A percentile compares a stretch with the other conserved stretches of the same genome.
These are phyloP conservation scores for Neoarthrinium moseri DNA, from an alignment of 2,329 filamentous ascomycete species.

Conservation along the genomic window DNA sequence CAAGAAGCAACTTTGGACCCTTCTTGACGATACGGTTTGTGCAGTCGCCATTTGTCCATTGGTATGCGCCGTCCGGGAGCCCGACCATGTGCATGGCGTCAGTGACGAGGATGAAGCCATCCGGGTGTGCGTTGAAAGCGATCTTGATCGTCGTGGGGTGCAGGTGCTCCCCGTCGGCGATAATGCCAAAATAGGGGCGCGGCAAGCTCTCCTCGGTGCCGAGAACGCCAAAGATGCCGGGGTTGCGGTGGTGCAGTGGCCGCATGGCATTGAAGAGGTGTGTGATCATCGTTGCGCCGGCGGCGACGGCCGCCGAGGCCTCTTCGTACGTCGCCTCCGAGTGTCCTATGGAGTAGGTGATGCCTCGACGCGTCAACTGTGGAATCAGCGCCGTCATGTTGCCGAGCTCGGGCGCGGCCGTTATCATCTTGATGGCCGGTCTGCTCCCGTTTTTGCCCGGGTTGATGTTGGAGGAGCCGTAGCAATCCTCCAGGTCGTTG, in stretches of 20 bases:
- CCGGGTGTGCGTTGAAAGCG: conserved; percentile 80
- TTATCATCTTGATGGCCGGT: conserved; percentile 72
- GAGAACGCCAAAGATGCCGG: conserved; percentile 83
- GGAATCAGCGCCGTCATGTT: conserved; percentile 69
- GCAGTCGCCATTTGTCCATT: conserved; percentile 74
- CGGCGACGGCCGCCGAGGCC: conserved; percentile 67
- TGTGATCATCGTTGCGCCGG: conserved; percentile 85
- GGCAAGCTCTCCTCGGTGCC: conserved; percentile 59
- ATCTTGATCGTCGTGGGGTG: conserved; percentile 88
- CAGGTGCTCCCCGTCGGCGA: conserved; percentile 86
- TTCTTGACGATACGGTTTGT: conserved; percentile 65
- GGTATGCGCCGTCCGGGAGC: conserved; percentile 78
- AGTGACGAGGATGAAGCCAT: conserved; percentile 84
- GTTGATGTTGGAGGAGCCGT: conserved; percentile 68
- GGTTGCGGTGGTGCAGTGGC: conserved; percentile 86
- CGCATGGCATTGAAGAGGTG: conserved; percentile 95
- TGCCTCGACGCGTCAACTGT: conserved; percentile 61
- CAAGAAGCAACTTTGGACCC: conserved; percentile 70
- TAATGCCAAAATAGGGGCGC: conserved; percentile 83
- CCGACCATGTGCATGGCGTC: conserved; percentile 90
- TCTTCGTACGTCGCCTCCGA: conserved; percentile 86
- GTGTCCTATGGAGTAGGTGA: conserved; percentile 81
- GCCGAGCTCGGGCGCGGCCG: conserved; percentile 79
- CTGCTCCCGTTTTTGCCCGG: conserved; percentile 31
- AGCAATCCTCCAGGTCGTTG: conserved; percentile 66